Conservation (phyloP, 768 basidiomycete genomes). For the Cystofilobasidium capitatum region DNA sequence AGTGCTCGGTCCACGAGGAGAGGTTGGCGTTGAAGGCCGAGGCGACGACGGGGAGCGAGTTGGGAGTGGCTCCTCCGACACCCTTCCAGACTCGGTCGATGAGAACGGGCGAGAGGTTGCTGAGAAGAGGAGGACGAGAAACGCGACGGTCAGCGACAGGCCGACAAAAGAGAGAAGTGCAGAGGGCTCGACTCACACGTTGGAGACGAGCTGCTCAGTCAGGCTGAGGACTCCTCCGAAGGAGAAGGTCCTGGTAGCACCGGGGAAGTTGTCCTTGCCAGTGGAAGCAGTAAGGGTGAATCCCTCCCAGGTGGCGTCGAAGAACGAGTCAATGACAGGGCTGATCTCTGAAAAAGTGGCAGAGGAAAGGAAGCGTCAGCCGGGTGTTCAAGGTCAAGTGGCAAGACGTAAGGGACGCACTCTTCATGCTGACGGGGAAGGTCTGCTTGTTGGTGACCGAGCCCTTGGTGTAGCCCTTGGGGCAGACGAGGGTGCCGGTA, state of each 20-base stretch:
- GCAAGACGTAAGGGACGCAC: not conserved
- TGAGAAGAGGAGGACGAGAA: not conserved
- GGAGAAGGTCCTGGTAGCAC: conserved; percentile 11
- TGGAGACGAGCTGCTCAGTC: conserved; percentile 16
- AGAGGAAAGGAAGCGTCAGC: not conserved
- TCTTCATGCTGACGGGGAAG: conserved; percentile 6
- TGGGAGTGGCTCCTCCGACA: conserved; percentile 11
- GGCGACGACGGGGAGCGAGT: conserved; percentile 22
- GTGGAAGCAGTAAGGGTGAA: not conserved
- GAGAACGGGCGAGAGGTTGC: conserved; percentile 4
- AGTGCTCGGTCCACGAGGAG: conserved; percentile 19
- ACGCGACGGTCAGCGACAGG: not conserved
- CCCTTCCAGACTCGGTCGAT: conserved; percentile 24
- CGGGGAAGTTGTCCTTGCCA: conserved; percentile 19
- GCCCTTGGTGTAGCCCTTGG: conserved; percentile 13
- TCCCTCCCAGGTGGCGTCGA: conserved; percentile 17
- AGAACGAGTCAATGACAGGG: conserved; percentile 6
- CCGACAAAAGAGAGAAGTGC: not conserved
- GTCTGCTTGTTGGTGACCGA: conserved; percentile 3
- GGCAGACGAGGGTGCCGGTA: not conserved
- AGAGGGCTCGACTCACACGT: not conserved
- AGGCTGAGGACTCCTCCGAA: conserved; percentile 7
- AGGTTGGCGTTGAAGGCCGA: conserved; percentile 21
- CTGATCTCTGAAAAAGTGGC: not conserved
- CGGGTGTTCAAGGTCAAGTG: not conserved